Evolutionary conservation across 208 protist species (phyloP).

Genomic region (Angomonas desouzai): DNA sequence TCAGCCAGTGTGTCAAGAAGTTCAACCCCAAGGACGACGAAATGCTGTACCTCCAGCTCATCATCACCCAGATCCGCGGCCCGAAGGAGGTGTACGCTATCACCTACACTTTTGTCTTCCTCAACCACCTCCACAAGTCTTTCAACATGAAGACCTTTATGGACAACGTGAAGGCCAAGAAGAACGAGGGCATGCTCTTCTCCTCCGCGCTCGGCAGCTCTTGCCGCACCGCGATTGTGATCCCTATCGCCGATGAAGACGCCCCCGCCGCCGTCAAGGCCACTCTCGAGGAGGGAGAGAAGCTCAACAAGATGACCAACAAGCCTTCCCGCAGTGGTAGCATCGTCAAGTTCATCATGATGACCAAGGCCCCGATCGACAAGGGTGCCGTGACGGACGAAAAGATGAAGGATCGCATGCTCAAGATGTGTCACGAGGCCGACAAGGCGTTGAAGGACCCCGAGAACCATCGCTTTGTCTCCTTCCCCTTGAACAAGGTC

Average conservation of each 20-base stretch:
- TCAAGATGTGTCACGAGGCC: background rate
- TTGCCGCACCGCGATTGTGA: background rate
- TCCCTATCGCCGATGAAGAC: background rate
- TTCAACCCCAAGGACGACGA: conserved; percentile 1
- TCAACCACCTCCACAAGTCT: conserved; percentile 1
- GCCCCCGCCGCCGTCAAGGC: background rate
- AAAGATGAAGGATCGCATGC: conserved; percentile 2
- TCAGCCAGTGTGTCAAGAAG: background rate
- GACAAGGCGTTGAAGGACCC: conserved; percentile 2
- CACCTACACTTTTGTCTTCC: background rate
- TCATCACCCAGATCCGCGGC: background rate
- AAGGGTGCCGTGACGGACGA: conserved; percentile 1
- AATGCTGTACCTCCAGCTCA: background rate
- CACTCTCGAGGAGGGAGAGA: background rate
- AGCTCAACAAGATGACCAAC: background rate
- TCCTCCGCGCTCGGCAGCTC: background rate
- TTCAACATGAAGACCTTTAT: conserved; percentile 5
- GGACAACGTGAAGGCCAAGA: conserved; percentile 3
- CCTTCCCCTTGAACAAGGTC: background rate
- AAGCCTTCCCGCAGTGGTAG: background rate
- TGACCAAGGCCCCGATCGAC: conserved; percentile 1
- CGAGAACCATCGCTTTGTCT: conserved; percentile 1
- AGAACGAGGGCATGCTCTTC: conserved; percentile 1
- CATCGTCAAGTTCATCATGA: background rate
- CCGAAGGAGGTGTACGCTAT: background rate